These are phyloP conservation scores for Globisporangium yorkense DNA, from an alignment of 352 stramenopile genomes.

Conservation along the genomic window DNA sequence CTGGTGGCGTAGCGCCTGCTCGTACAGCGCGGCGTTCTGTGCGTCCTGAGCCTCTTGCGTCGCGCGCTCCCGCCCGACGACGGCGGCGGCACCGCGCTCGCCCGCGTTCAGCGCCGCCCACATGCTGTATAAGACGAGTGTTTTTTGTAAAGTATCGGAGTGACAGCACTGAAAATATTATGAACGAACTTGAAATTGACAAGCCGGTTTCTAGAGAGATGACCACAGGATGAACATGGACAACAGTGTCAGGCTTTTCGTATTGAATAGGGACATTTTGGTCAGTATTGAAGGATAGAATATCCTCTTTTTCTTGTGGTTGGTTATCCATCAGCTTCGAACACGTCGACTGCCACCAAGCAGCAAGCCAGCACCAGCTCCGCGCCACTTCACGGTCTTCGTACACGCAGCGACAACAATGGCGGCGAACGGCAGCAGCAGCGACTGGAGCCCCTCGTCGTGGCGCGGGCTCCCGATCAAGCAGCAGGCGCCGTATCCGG, in stretches of 20 bases:
- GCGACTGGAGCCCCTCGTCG: slow-evolving; percentile 56
- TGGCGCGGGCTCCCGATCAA: slow-evolving; percentile 78
- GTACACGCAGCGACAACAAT: not conserved
- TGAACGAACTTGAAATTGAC: no score
- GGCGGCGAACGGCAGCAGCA: slow-evolving; percentile 2
- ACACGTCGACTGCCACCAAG: no score
- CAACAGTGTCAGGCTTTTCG: no score
- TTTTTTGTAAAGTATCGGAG: slow-evolving; percentile 11
- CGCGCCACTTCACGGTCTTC: no score
- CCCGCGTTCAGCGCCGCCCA: slow-evolving; percentile 60
- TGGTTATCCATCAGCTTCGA: no score
- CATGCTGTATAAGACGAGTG: slow-evolving; percentile 19
- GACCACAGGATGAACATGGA: no score
- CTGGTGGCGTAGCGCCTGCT: slow-evolving; percentile 58
- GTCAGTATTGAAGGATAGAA: no score
- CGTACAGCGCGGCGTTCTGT: slow-evolving; percentile 51
- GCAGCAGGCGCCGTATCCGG: slow-evolving; percentile 75
- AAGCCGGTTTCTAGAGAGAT: no score
- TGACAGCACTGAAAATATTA: not conserved
- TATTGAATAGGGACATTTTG: no score
- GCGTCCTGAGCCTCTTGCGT: slow-evolving; percentile 70
- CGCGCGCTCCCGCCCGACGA: slow-evolving; percentile 17
- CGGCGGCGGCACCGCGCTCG: slow-evolving; percentile 16
- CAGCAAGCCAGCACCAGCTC: no score
- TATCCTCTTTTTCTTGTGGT: no score